These are phyloP conservation scores for Calophaca sinica DNA, from an alignment of 306 rosid species.

Conservation along the genomic window DNA sequence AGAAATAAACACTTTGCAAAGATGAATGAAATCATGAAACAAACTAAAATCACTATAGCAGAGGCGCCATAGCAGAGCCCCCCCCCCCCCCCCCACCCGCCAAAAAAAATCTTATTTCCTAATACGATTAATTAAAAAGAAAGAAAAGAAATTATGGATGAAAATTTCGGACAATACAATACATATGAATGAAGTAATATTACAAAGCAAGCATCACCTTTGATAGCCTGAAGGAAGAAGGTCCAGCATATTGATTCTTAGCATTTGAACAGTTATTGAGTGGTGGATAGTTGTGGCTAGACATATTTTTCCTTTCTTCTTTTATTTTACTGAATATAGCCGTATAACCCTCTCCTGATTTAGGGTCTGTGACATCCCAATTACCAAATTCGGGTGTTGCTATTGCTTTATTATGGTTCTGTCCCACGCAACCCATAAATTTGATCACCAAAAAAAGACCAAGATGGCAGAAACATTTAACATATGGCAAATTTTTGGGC, in stretches of 20 bases:
- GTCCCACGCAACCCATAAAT: constrained; percentile 3
- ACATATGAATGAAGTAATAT: no score
- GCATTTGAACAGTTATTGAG: constrained; percentile 34
- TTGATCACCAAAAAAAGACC: neutral
- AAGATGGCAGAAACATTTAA: neutral
- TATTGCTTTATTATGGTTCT: constrained; percentile 19
- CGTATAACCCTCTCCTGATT: constrained; percentile 48
- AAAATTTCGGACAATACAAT: no score
- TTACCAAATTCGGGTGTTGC: constrained; percentile 47
- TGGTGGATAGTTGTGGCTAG: neutral
- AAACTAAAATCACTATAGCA: neutral
- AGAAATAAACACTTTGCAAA: constrained; percentile 1
- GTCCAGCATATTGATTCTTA: constrained; percentile 10
- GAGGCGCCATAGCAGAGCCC: neutral
- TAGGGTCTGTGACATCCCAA: constrained; percentile 47
- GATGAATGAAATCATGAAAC: neutral
- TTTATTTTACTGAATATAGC: constrained; percentile 42
- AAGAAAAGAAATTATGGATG: no score
- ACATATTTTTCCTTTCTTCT: constrained; percentile 35
- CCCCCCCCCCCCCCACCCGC: no score
- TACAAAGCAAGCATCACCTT: no score
- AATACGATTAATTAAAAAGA: no score
- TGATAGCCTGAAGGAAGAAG: constrained; percentile 24
- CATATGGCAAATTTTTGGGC: no score
- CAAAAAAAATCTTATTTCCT: no score